A percentile compares a stretch with the other conserved stretches of the same genome.
Evolutionary conservation across 2,329 filamentous ascomycete species (phyloP).

Genomic region (Colletotrichum graminicola): DNA sequence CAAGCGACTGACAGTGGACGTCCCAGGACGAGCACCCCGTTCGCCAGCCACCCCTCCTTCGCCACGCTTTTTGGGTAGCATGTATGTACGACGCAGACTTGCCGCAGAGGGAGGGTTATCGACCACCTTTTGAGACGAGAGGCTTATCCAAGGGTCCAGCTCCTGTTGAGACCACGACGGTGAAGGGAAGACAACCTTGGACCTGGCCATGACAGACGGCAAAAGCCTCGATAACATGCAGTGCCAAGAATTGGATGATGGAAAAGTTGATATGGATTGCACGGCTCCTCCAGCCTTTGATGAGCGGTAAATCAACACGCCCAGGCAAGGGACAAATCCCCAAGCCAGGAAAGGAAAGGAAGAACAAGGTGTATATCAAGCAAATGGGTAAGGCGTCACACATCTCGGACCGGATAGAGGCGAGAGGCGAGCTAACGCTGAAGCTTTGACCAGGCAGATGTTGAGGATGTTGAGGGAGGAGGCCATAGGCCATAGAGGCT

Average conservation of each 20-base stretch:
- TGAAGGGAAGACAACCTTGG: neutral
- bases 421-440: constrained; percentile 30
- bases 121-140: constrained; percentile 13
- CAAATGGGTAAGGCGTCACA: constrained; percentile 21
- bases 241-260: neutral
- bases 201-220: neutral
- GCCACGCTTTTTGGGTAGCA: constrained; percentile 42
- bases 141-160: constrained; percentile 30
- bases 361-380: constrained; percentile 27
- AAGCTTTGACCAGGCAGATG: constrained; percentile 27
- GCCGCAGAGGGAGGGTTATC: constrained; percentile 31
- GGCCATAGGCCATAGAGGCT: constrained; percentile 8
- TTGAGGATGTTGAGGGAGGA: neutral
- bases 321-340: neutral
- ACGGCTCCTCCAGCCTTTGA: constrained; percentile 24
- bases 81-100: constrained; percentile 32
- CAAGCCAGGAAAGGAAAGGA: constrained; percentile 12
- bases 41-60: constrained; percentile 34
- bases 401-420: constrained; percentile 28
- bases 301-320: constrained; percentile 2
- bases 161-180: neutral
- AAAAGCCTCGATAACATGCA: constrained; percentile 1
- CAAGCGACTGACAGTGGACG: constrained; percentile 10
- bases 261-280: constrained; percentile 12
- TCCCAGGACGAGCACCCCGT: constrained; percentile 24